Evolutionary conservation across 768 basidiomycete genomes (phyloP).

Genomic region (Polyporus arcularius): DNA sequence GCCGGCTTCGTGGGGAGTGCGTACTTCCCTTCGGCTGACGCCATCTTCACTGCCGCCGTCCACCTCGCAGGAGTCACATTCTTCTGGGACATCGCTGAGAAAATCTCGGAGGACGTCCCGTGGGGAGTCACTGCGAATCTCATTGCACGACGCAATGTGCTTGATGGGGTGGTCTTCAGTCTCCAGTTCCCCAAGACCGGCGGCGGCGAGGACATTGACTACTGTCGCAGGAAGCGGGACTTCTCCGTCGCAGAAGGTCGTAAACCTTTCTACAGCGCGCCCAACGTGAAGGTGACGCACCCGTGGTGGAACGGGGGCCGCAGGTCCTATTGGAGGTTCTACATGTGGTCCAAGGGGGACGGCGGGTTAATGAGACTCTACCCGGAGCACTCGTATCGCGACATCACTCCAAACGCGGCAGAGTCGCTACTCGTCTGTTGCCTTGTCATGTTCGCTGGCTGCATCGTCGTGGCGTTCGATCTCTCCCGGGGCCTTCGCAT

Average conservation of each 20-base stretch:
- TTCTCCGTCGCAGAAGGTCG: slow-evolving; percentile 35
- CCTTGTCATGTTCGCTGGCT: not conserved
- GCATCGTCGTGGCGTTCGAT: slow-evolving; percentile 9
- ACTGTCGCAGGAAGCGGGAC: slow-evolving; percentile 49
- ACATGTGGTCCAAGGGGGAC: slow-evolving; percentile 62
- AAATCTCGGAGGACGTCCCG: slow-evolving; percentile 44
- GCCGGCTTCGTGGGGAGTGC: slow-evolving; percentile 58
- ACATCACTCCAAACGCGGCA: slow-evolving; percentile 50
- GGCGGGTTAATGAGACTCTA: slow-evolving; percentile 50
- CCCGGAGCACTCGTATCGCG: slow-evolving; percentile 47
- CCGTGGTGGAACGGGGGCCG: slow-evolving; percentile 57
- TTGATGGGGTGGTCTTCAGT: slow-evolving; percentile 49
- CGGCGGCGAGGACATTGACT: slow-evolving; percentile 66
- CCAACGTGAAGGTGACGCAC: slow-evolving; percentile 51
- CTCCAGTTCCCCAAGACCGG: slow-evolving; percentile 60
- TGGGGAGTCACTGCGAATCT: slow-evolving; percentile 69
- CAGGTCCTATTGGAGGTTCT: slow-evolving; percentile 52
- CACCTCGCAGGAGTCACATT: slow-evolving; percentile 59
- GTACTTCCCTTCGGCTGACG: slow-evolving; percentile 48
- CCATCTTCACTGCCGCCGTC: slow-evolving; percentile 53
- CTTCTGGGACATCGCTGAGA: slow-evolving; percentile 63
- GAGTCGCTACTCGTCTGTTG: slow-evolving; percentile 38
- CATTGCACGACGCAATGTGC: slow-evolving; percentile 45
- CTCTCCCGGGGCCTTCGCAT: not conserved
- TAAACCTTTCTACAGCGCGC: slow-evolving; percentile 50